Base-by-base conservation (phyloP, 192 early-diverging fungal genomes). In the Phycomyces nitens region DNA sequence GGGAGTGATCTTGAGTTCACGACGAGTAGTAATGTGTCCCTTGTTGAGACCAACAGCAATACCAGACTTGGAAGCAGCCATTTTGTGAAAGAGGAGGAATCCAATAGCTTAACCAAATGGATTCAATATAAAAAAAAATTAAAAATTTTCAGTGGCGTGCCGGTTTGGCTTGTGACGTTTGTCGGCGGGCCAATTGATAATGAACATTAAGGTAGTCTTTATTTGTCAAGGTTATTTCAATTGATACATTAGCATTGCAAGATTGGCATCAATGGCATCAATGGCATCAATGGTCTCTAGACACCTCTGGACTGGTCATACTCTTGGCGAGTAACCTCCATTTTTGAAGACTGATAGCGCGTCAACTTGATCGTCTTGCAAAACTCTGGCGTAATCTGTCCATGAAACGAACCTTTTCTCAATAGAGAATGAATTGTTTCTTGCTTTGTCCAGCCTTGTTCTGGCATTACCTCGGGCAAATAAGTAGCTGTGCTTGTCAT, bases 41-140 rank as follows among this genome's bases (percentile, higher is more conserved):
- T 89, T 87, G 89, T 96, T 97, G 80, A 87, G 77, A 73, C 97
- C 97, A 67, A 81, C 82, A 73, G 84, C 84, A 73, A 99, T 87
- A 72, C 96, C 96, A 68, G 88, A 83, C 80, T 89, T 92, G 65
- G 78, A 75, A 70, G 83, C 82, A 69, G 34, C 65, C 65, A 73
- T 73, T 62, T 50, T 43, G 29, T 50, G 57, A 42, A 64, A 65
- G 57, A 71, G 62, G 55, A 24, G 43, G 66, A 61, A 24, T 42
- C 8, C 41, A 42, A 42, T 7, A 14, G 7, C 41, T 10, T 10
- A 7, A 34, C 29, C 7, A 34, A 34, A 5, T 34, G 2, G 7
- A 34, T 34, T 34, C 7, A 34, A 34, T 34, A 34, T 34, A 34
- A 34, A 34, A 34, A 34, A 34, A 34, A 34, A 34, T 34, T 34